Percentiles rank a stretch among this genome's conserved stretches.
Conservation (phyloP, 192 early-diverging fungal species). For the Backusella tuberculispora region DNA sequence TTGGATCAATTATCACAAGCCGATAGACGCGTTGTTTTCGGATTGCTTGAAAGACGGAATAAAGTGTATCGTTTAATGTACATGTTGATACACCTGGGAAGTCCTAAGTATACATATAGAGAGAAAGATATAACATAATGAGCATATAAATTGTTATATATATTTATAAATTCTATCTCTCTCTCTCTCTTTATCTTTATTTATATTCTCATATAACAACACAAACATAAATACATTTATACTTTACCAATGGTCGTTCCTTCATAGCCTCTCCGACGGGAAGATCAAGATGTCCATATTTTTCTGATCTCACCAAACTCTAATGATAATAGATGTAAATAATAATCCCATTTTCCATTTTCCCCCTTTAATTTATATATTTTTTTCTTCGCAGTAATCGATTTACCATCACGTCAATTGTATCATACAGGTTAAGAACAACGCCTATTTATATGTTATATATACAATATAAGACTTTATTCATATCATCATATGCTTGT, state of each 20-base stretch:
- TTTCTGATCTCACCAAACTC: conserved; percentile 69
- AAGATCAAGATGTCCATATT: conserved; percentile 76
- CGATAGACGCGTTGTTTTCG: conserved; percentile 84
- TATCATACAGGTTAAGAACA: conserved; percentile 94
- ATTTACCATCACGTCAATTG: conserved; percentile 89
- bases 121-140: not conserved
- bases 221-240: not conserved
- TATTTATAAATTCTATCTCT: not conserved
- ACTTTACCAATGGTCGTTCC: conserved; percentile 68
- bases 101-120: conserved; percentile 52
- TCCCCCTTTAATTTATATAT: not conserved
- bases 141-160: not conserved
- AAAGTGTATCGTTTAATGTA: conserved; percentile 80
- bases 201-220: not conserved
- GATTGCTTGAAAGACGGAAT: conserved; percentile 86
- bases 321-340: conserved; percentile 24
- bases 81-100: conserved; percentile 93
- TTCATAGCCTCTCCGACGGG: conserved; percentile 84
- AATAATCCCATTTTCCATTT: not conserved
- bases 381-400: not conserved
- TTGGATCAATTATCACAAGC: conserved; percentile 84
- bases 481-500: not conserved
- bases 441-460: conserved; percentile 36
- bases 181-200: conserved; percentile 3
- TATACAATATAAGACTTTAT: not conserved